Evolutionary conservation across 768 basidiomycete species (phyloP), one percentile per base, ranked within the genome.

Genomic region (Roridomyces roridus): DNA sequence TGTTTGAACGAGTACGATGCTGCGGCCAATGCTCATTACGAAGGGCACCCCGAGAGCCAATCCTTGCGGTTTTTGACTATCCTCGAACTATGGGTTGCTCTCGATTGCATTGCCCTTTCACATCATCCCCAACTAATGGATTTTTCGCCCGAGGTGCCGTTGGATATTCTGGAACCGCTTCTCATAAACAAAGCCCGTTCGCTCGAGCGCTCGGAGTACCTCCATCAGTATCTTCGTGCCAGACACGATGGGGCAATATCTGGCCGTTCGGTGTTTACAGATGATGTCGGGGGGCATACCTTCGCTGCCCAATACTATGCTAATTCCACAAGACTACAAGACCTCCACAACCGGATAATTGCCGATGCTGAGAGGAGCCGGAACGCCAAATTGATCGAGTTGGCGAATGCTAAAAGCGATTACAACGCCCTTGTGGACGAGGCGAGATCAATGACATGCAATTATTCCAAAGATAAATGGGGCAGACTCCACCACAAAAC

Each of bases 11-110:
- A 57, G 14, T 77, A 79, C 50, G 62, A 64, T 11, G 53, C 60
- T 0, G 57, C 62, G 2, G 71, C 79, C 1, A 26, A 46, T 24
- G n/a, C 10, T 2, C 50, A 55, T 9, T 80, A 80, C 50, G 45
- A 48, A 14, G 60, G 63, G 20, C 76, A 72, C 42, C 74, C 79
- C 10, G 77, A 81, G 57, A 62, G 67, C 28, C 26, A 68, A 6
- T 82, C 80, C 0, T 42, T 76, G 5, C 79, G 83, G 76, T 52
- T 84, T 37, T 61, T 84, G 42, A 79, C 79, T 6, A 57, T 77
- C 40, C 63, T 83, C 26, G 76, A 81, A 28, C 69, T 84, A 11
- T 84, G 83, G 82, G 68, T 78, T 2, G 79, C 75, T 0, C 68
- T 83, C 7, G 82, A 84, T 55, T 68, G 57, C 21, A 29, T 80